Conservation (phyloP, 345 rosid genomes). For the Rhodomyrtus tomentosa region DNA sequence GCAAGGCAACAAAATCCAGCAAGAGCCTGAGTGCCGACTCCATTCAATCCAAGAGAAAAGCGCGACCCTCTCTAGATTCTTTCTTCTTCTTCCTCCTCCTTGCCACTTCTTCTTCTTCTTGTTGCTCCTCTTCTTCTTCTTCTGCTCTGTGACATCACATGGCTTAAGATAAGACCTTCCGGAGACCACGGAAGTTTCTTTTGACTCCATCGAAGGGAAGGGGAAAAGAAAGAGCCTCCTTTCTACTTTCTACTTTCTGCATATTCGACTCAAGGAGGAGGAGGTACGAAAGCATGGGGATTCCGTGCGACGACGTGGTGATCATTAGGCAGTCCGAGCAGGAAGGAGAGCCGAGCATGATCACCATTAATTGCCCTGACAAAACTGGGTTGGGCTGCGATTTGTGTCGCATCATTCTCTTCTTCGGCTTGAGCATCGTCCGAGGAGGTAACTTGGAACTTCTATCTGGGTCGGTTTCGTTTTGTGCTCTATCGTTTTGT, state of each 20-base stretch:
- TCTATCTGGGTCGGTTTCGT: neutral
- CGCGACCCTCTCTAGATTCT: neutral
- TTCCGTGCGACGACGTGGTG: conserved; percentile 75
- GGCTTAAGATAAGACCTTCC: neutral
- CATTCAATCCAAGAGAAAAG: neutral
- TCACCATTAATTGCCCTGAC: conserved; percentile 91
- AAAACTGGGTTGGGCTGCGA: conserved; percentile 96
- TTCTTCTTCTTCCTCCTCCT: neutral
- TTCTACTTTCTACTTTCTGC: too few relatives aligned
- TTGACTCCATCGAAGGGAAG: neutral
- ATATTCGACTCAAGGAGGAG: neutral
- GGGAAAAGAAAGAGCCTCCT: neutral
- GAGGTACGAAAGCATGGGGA: conserved; percentile 40
- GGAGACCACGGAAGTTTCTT: neutral
- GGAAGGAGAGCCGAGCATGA: conserved; percentile 63
- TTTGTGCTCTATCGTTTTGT: neutral
- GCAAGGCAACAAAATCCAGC: neutral
- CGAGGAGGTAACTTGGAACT: conserved; percentile 50
- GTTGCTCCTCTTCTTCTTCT: neutral
- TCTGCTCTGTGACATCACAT: neutral
- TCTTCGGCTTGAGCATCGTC: conserved; percentile 80
- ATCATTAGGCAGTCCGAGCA: conserved; percentile 57
- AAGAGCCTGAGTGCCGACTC: neutral
- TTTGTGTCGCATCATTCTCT: conserved; percentile 83
- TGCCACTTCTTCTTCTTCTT: neutral